phyloP scores from a whole-genome alignment of 2,329 filamentous ascomycete genomes.

The Ophiostoma sp. region DNA sequence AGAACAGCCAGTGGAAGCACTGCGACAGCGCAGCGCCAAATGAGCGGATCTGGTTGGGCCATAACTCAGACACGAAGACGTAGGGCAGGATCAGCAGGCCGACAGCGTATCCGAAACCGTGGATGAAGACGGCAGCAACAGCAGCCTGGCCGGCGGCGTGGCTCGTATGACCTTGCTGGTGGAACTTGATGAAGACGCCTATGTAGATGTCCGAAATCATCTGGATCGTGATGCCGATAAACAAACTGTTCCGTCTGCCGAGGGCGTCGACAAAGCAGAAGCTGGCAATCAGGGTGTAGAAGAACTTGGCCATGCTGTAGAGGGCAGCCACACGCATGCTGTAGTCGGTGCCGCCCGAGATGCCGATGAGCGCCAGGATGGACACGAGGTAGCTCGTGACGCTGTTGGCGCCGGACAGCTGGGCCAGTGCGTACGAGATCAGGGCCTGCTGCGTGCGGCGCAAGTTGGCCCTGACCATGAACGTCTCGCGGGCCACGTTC shows the following conservation, averaged over 20 bases:
- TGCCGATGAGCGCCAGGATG: conserved; percentile 38
- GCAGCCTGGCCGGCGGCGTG: conserved; percentile 33
- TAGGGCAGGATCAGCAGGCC: conserved; percentile 39
- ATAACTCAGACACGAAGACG: conserved; percentile 42
- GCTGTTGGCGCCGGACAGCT: conserved; percentile 42
- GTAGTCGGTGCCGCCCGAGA: conserved; percentile 30
- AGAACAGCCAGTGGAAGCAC: conserved; percentile 40
- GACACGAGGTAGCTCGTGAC: conserved; percentile 42
- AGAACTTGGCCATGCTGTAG: conserved; percentile 42
- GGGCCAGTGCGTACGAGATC: conserved; percentile 37
- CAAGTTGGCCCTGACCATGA: conserved; percentile 36
- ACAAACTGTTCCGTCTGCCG: conserved; percentile 34
- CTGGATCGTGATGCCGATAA: conserved; percentile 34
- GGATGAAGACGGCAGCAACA: conserved; percentile 41
- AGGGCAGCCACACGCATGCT: conserved; percentile 40
- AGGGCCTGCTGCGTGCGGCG: conserved; percentile 38
- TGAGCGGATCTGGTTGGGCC: conserved; percentile 42
- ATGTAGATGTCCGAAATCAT: conserved; percentile 40
- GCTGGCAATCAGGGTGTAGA: conserved; percentile 37
- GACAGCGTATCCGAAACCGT: conserved; percentile 42
- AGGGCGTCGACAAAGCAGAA: conserved; percentile 42
- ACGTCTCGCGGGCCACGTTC: conserved; percentile 33
- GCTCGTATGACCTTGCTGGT: conserved; percentile 29
- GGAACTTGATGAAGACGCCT: conserved; percentile 37
- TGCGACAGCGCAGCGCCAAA: conserved; percentile 38